Conservation (phyloP, 75 land plant species). For the Cunninghamia lanceolata region DNA sequence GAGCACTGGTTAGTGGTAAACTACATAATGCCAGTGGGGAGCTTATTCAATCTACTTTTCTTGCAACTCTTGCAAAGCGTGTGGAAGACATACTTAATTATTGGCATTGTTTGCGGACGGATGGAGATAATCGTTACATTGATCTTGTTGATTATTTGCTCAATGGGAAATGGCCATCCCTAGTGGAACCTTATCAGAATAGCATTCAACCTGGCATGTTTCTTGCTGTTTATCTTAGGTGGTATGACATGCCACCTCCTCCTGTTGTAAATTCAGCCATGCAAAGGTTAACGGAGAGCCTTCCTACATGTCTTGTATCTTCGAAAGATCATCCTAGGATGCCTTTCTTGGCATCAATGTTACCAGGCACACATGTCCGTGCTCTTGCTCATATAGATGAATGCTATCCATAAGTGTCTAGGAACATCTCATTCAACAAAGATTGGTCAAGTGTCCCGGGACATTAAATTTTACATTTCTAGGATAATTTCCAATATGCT, state of each 20-base stretch:
- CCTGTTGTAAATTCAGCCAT: conserved; percentile 45
- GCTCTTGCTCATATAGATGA: conserved; percentile 50
- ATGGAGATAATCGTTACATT: conserved; percentile 5
- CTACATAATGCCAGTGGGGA: conserved; percentile 36
- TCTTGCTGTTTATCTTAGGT: conserved; percentile 80
- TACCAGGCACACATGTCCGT: conserved; percentile 63
- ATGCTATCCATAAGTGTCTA: background rate
- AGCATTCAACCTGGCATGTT: conserved; percentile 18
- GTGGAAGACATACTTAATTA: conserved; percentile 64
- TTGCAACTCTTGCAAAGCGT: conserved; percentile 71
- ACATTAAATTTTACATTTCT: background rate
- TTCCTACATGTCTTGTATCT: conserved; percentile 19
- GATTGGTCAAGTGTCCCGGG: background rate
- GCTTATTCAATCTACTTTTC: conserved; percentile 66
- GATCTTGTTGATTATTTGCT: conserved; percentile 48
- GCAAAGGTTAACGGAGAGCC: conserved; percentile 16
- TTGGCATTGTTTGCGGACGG: conserved; percentile 17
- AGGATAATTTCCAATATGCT: background rate
- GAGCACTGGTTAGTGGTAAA: conserved; percentile 56
- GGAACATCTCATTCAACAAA: background rate
- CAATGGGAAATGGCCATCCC: conserved; percentile 40
- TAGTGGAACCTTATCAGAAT: conserved; percentile 11
- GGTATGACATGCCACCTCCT: conserved; percentile 82
- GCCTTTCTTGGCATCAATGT: conserved; percentile 65
- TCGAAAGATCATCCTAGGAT: conserved; percentile 49